Conservation (phyloP, 371 early-diverging fungal genomes). For the Entomophthora muscae region DNA sequence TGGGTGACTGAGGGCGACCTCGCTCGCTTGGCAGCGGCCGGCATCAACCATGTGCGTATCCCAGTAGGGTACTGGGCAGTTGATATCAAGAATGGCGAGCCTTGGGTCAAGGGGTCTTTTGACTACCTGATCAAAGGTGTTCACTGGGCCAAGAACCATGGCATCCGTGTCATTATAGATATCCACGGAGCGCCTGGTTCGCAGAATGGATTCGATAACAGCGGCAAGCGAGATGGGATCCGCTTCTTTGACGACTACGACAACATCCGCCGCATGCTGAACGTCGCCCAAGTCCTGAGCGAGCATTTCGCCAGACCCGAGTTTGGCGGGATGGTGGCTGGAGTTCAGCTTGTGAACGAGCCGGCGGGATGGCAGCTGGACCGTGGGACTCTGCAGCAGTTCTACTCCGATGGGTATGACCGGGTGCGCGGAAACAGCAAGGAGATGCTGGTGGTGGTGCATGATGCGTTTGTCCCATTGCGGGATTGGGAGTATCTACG, state of each 20-base stretch:
- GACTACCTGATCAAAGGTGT: slow-evolving; percentile 34
- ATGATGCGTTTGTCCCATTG: slow-evolving; percentile 20
- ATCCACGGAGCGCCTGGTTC: slow-evolving; percentile 61
- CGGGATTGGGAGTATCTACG: slow-evolving; percentile 15
- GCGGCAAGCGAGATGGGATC: slow-evolving; percentile 14
- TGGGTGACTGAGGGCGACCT: slow-evolving; percentile 59
- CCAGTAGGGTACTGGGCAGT: slow-evolving; percentile 62
- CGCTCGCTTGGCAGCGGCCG: slow-evolving; percentile 30
- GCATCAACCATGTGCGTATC: slow-evolving; percentile 54
- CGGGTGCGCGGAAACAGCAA: slow-evolving; percentile 6
- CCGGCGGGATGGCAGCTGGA: slow-evolving; percentile 10
- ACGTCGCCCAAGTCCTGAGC: not conserved
- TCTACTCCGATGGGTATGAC: slow-evolving; percentile 15
- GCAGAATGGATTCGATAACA: slow-evolving; percentile 32
- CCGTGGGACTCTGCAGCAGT: slow-evolving; percentile 10
- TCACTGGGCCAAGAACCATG: slow-evolving; percentile 49
- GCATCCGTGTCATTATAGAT: slow-evolving; percentile 49
- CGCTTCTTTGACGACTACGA: not conserved
- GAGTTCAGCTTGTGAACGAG: slow-evolving; percentile 10
- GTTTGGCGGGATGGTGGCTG: not conserved
- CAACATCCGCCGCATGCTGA: not conserved
- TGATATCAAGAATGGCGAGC: slow-evolving; percentile 25
- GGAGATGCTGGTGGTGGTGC: slow-evolving; percentile 11
- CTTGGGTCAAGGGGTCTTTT: slow-evolving; percentile 28
- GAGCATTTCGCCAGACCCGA: not conserved